phyloP scores from a whole-genome alignment of 2,329 filamentous ascomycete genomes.

The Huntiella savannae region DNA sequence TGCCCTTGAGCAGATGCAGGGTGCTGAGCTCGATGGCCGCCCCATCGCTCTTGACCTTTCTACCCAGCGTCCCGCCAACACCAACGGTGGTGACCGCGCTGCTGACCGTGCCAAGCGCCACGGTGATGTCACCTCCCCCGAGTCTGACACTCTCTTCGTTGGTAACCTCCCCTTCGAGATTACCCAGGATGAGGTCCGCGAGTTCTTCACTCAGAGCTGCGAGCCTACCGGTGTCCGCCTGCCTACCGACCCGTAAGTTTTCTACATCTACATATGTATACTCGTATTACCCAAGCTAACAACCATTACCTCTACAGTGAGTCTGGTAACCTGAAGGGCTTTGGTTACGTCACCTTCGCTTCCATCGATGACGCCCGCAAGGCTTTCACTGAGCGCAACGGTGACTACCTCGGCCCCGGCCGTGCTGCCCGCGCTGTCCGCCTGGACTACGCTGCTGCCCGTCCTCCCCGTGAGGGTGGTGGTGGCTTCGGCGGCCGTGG shows the following conservation, averaged over 20 bases:
- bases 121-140: constrained; percentile 62
- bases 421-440: constrained; percentile 57
- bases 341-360: constrained; percentile 73
- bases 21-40: constrained; percentile 54
- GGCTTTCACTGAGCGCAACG: constrained; percentile 52
- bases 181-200: constrained; percentile 54
- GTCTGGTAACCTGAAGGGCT: constrained; percentile 70
- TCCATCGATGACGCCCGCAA: constrained; percentile 66
- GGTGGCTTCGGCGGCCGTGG: constrained; percentile 32
- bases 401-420: constrained; percentile 40
- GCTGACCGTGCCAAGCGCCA: constrained; percentile 47
- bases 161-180: constrained; percentile 79
- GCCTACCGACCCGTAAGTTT: constrained; percentile 57
- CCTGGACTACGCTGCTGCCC: constrained; percentile 62
- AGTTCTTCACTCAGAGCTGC: constrained; percentile 54
- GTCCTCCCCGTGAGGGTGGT: constrained; percentile 38
- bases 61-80: constrained; percentile 37
- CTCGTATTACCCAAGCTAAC: background rate
- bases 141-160: constrained; percentile 75
- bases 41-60: constrained; percentile 49
- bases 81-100: constrained; percentile 35
- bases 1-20: constrained; percentile 58
- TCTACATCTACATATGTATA: background rate
- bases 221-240: constrained; percentile 65
- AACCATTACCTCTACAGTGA: constrained; percentile 30